phyloP scores from a whole-genome alignment of 2,329 filamentous ascomycete genomes.

The Aspergillus candidus region DNA sequence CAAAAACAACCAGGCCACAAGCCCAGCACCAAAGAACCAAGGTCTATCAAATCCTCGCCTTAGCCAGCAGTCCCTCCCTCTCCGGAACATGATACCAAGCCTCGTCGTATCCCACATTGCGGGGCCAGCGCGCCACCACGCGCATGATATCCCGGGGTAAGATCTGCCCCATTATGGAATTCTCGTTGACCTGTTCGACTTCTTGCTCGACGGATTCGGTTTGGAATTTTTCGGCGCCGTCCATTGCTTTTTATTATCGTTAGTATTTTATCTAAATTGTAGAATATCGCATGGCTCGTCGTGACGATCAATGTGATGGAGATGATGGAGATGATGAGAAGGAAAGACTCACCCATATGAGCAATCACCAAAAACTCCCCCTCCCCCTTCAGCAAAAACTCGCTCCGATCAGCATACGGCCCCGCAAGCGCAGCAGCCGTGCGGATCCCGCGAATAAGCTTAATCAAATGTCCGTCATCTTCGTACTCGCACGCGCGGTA shows the following conservation, averaged over 20 bases:
- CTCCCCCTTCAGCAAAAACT: slow-evolving; percentile 4
- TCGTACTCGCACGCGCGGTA: slow-evolving; percentile 11
- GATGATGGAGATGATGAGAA: neutral
- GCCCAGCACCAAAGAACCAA: too few relatives aligned
- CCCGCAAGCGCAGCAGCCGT: slow-evolving; percentile 5
- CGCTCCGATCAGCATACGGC: neutral
- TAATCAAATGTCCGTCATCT: slow-evolving; percentile 13
- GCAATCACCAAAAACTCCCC: slow-evolving; percentile 10
- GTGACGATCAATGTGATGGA: too few relatives aligned
- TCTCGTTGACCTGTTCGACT: slow-evolving; percentile 9
- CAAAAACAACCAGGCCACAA: too few relatives aligned
- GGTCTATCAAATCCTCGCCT: too few relatives aligned
- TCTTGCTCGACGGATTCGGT: slow-evolving; percentile 5
- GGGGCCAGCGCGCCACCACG: slow-evolving; percentile 13
- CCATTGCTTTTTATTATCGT: neutral
- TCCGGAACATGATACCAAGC: slow-evolving; percentile 15
- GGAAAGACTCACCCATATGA: slow-evolving; percentile 13
- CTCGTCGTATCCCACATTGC: slow-evolving; percentile 12
- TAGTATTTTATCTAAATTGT: too few relatives aligned
- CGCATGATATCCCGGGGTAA: slow-evolving; percentile 11
- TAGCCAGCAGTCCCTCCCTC: neutral
- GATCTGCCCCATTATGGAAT: slow-evolving; percentile 7
- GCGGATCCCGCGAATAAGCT: slow-evolving; percentile 12
- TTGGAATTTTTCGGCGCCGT: slow-evolving; percentile 11
- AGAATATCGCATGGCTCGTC: too few relatives aligned